phyloP scores from a whole-genome alignment of 768 basidiomycete species.

The Termitomyces sp. region DNA sequence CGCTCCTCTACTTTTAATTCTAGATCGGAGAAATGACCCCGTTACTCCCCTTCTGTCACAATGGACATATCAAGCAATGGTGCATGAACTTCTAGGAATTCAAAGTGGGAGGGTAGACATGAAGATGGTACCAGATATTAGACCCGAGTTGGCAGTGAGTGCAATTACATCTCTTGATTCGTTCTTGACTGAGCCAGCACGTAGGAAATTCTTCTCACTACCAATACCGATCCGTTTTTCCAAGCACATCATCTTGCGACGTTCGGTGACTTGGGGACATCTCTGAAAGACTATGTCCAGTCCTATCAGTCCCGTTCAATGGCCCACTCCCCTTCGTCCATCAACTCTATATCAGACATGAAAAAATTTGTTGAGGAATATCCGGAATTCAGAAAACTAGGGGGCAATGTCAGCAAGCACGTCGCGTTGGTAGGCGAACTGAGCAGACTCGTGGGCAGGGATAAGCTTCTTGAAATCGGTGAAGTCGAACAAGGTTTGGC shows the following conservation, averaged over 20 bases:
- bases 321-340: slow-evolving; percentile 71
- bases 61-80: slow-evolving; percentile 99
- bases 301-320: slow-evolving; percentile 87
- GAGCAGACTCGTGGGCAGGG: slow-evolving; percentile 82
- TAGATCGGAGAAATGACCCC: slow-evolving; percentile 96
- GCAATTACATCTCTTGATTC: not conserved
- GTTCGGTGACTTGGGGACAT: slow-evolving; percentile 94
- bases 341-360: slow-evolving; percentile 96
- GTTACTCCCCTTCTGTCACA: slow-evolving; percentile 95
- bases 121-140: slow-evolving; percentile 78
- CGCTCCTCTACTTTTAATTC: slow-evolving; percentile 84
- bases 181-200: slow-evolving; percentile 4
- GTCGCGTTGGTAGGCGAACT: slow-evolving; percentile 96
- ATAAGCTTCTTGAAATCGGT: slow-evolving; percentile 84
- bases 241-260: slow-evolving; percentile 87
- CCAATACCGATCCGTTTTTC: slow-evolving; percentile 92
- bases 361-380: slow-evolving; percentile 97
- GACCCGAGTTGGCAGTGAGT: slow-evolving; percentile 79
- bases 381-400: slow-evolving; percentile 94
- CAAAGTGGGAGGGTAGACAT: slow-evolving; percentile 92
- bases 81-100: slow-evolving; percentile 92
- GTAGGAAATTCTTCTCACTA: slow-evolving; percentile 91
- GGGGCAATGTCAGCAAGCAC: slow-evolving; percentile 98
- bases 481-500: slow-evolving; percentile 97
- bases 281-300: slow-evolving; percentile 89